phyloP scores from a whole-genome alignment of 257 asterid species.

The Scutellaria galericulata region DNA sequence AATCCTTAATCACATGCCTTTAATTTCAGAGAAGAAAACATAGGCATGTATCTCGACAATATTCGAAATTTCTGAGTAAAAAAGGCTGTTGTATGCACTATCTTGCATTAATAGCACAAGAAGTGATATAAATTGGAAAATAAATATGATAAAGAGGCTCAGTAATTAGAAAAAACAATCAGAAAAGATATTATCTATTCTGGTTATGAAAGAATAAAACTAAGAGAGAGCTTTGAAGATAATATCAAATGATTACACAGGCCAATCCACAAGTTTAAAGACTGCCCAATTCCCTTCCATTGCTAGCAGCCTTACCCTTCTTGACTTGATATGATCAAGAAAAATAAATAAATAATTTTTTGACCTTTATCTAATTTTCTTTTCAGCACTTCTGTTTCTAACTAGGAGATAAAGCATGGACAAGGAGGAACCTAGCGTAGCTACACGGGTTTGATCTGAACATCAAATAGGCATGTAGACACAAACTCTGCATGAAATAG shows the following conservation, averaged over 20 bases:
- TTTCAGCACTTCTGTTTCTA: neutral
- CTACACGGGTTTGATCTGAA: constrained; percentile 11
- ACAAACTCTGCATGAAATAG: constrained; percentile 11
- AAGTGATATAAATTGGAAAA: neutral
- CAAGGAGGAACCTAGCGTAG: constrained; percentile 1
- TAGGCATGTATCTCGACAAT: constrained; percentile 1
- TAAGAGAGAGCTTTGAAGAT: constrained; percentile 8
- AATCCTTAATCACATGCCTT: constrained; percentile 25
- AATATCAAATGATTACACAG: constrained; percentile 19
- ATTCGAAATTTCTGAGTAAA: neutral
- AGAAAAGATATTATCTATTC: neutral
- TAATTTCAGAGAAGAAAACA: constrained; percentile 28
- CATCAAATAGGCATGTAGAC: neutral
- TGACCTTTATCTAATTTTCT: neutral
- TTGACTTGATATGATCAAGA: constrained; percentile 12
- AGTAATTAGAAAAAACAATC: neutral
- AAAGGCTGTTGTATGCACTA: neutral
- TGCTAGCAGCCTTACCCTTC: constrained; percentile 20
- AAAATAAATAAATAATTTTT: neutral
- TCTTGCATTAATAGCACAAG: constrained; percentile 16
- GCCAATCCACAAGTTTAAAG: constrained; percentile 8
- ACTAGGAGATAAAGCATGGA: neutral
- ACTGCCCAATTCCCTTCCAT: neutral
- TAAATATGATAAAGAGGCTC: neutral
- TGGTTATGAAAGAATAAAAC: constrained; percentile 4